phyloP scores from a whole-genome alignment of 2,329 filamentous ascomycete species.

The Exophiala sp. region DNA sequence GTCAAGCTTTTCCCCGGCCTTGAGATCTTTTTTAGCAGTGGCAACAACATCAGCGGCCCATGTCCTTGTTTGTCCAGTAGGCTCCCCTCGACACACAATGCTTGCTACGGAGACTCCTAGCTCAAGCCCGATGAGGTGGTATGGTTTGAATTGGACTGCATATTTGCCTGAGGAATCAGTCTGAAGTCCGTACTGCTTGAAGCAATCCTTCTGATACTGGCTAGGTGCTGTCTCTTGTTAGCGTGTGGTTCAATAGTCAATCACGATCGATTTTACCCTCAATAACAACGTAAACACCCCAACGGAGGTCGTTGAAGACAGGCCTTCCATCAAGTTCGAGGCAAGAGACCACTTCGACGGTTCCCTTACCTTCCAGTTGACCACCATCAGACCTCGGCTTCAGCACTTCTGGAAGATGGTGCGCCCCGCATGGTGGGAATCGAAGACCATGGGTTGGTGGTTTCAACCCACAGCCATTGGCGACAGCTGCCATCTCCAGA shows the following conservation, averaged over 20 bases:
- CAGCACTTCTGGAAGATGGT: slow-evolving; percentile 42
- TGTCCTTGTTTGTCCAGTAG: slow-evolving; percentile 44
- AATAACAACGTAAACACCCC: slow-evolving; percentile 47
- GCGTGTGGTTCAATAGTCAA: slow-evolving; percentile 42
- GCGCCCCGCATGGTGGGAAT: slow-evolving; percentile 45
- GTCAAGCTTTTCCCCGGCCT: slow-evolving; percentile 44
- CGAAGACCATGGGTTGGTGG: slow-evolving; percentile 41
- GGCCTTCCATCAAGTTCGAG: slow-evolving; percentile 43
- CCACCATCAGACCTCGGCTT: slow-evolving; percentile 44
- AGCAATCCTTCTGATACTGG: slow-evolving; percentile 52
- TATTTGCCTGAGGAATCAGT: slow-evolving; percentile 43
- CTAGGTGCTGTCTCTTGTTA: slow-evolving; percentile 42
- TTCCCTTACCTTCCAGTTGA: slow-evolving; percentile 40
- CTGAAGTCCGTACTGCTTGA: slow-evolving; percentile 50
- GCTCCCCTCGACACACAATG: slow-evolving; percentile 47
- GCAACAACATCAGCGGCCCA: slow-evolving; percentile 47
- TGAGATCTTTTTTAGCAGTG: slow-evolving; percentile 46
- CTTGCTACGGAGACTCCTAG: slow-evolving; percentile 44
- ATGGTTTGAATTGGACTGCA: slow-evolving; percentile 47
- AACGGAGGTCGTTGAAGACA: slow-evolving; percentile 41
- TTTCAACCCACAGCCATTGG: slow-evolving; percentile 44
- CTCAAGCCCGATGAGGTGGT: slow-evolving; percentile 48
- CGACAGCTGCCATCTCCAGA: slow-evolving; percentile 49
- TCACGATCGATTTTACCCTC: slow-evolving; percentile 36
- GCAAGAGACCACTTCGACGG: slow-evolving; percentile 46